These are phyloP conservation scores for Rhizophora mangle DNA, from an alignment of 345 rosid genomes.

Conservation along the genomic window DNA sequence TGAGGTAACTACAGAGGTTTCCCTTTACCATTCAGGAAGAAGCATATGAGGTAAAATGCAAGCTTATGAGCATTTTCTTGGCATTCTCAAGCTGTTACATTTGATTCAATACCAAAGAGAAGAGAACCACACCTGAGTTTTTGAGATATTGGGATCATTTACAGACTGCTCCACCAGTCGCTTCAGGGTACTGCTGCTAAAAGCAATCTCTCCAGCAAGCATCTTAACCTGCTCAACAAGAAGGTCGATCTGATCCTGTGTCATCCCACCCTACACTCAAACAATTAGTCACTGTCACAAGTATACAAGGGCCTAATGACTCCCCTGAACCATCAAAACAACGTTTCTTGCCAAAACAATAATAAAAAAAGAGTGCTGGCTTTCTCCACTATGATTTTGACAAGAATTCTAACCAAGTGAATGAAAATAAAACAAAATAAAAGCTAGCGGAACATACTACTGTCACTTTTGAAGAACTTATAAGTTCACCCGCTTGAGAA, in stretches of 20 bases:
- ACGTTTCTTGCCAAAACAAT: too few species aligned
- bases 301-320: too few species aligned
- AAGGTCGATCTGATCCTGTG: slow-evolving; percentile 96
- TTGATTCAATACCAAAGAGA: neutral
- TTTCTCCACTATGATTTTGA: neutral
- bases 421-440: slow-evolving; percentile 1
- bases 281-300: neutral
- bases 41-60: too few species aligned
- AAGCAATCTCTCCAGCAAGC: slow-evolving; percentile 99
- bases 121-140: slow-evolving; percentile 56
- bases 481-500: slow-evolving; percentile 58
- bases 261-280: slow-evolving; percentile 56
- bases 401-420: neutral
- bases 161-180: slow-evolving; percentile 86
- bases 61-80: neutral
- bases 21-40: neutral
- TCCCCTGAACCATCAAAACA: too few species aligned
- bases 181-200: slow-evolving; percentile 89
- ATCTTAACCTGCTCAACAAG: slow-evolving; percentile 96
- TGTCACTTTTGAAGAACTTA: slow-evolving; percentile 40
- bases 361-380: too few species aligned
- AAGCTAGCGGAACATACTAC: slow-evolving; percentile 32
- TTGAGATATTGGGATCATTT: slow-evolving; percentile 81
- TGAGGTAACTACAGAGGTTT: neutral
- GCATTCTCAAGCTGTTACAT: neutral